Conservation (phyloP, 2,329 filamentous ascomycete species). For the Trichoderma citrinoviride region DNA sequence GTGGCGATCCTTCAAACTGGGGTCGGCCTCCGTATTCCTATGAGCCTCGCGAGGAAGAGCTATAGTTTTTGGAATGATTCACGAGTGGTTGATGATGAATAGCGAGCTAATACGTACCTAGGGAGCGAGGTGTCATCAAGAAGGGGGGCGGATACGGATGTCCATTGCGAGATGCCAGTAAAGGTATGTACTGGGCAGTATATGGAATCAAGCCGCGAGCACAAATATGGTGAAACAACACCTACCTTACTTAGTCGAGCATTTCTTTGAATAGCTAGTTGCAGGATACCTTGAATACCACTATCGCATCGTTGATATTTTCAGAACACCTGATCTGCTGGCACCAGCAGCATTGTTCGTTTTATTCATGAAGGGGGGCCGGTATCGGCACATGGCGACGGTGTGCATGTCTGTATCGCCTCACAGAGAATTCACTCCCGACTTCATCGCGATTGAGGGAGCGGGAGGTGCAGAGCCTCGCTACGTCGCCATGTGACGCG, state of each 20-base stretch:
- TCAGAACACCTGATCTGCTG: background rate
- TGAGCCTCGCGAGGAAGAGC: slow-evolving; percentile 1
- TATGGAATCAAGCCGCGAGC: background rate
- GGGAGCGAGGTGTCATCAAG: background rate
- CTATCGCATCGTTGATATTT: background rate
- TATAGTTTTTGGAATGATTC: background rate
- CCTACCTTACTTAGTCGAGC: background rate
- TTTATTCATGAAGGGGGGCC: background rate
- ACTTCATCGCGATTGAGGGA: background rate
- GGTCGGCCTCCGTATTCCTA: slow-evolving; percentile 47
- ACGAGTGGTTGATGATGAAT: background rate
- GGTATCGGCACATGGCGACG: background rate
- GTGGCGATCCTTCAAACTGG: slow-evolving; percentile 70
- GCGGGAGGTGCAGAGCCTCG: background rate
- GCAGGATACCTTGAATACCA: background rate
- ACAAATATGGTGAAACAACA: background rate
- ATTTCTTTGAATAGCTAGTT: background rate
- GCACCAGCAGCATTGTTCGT: background rate
- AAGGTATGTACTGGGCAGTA: background rate
- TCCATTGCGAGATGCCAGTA: background rate
- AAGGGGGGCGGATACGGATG: background rate
- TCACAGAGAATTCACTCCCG: background rate
- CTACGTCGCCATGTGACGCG: slow-evolving; percentile 5
- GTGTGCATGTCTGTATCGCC: too few relatives aligned
- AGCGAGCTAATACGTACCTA: background rate